A percentile compares a stretch with the other conserved stretches of the same genome.
phyloP scores from a whole-genome alignment of 768 basidiomycete genomes.

The Fistulinella prunicolor region DNA sequence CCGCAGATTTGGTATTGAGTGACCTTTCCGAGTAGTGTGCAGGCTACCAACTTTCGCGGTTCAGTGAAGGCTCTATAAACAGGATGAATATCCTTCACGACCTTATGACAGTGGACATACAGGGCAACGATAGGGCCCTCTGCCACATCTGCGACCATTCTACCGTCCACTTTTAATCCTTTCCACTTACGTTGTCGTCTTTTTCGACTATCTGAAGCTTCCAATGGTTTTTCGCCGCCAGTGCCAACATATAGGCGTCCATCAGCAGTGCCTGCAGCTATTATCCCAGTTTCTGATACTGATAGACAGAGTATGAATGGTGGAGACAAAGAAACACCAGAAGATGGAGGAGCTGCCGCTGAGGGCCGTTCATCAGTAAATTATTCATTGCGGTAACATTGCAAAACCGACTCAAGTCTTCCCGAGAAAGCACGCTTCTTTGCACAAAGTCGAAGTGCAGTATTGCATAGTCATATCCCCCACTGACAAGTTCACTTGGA shows the following conservation, averaged over 20 bases:
- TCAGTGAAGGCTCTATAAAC: constrained; percentile 48
- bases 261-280: constrained; percentile 75
- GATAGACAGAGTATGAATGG: constrained; percentile 70
- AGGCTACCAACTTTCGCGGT: constrained; percentile 45
- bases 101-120: constrained; percentile 38
- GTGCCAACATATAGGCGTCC: constrained; percentile 68
- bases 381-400: neutral
- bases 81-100: constrained; percentile 1
- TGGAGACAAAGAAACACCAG: constrained; percentile 61
- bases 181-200: constrained; percentile 68
- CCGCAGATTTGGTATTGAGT: constrained; percentile 46
- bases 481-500: constrained; percentile 70
- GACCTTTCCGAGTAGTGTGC: constrained; percentile 61
- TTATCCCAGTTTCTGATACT: constrained; percentile 53
- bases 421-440: constrained; percentile 54
- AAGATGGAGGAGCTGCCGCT: constrained; percentile 40
- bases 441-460: constrained; percentile 66
- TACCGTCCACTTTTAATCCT: constrained; percentile 52
- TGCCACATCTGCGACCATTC: constrained; percentile 49
- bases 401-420: constrained; percentile 50
- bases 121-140: constrained; percentile 73
- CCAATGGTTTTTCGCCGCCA: constrained; percentile 54
- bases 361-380: neutral
- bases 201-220: constrained; percentile 36
- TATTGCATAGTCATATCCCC: constrained; percentile 69